Conservation (phyloP, 2,329 filamentous ascomycete genomes). For the Monascus ruber region DNA sequence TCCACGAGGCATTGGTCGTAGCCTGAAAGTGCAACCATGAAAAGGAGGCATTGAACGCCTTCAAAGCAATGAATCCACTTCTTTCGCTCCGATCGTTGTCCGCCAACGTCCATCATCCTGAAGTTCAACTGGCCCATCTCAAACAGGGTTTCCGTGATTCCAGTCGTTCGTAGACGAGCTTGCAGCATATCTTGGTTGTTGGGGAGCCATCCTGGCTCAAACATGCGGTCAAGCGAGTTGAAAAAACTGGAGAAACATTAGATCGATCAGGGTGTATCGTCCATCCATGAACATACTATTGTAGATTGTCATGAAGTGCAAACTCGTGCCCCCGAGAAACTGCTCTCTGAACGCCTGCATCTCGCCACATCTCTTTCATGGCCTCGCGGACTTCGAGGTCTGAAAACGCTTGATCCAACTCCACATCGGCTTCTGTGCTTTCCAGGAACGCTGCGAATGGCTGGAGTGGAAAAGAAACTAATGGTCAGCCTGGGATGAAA, state of each 20-base stretch:
- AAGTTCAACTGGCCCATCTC: conserved; percentile 86
- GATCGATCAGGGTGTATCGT: not conserved
- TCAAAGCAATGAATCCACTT: conserved; percentile 98
- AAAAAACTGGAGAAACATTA: conserved; percentile 56
- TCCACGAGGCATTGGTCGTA: conserved; percentile 95
- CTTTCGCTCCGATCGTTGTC: conserved; percentile 84
- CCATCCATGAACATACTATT: conserved; percentile 56
- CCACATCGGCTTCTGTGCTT: conserved; percentile 65
- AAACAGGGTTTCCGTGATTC: conserved; percentile 91
- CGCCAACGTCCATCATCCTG: conserved; percentile 92
- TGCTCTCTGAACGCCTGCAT: conserved; percentile 73
- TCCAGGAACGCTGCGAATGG: conserved; percentile 67
- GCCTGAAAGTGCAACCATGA: conserved; percentile 88
- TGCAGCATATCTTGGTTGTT: conserved; percentile 91
- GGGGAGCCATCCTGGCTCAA: conserved; percentile 68
- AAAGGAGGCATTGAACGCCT: conserved; percentile 82
- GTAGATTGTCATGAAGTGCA: conserved; percentile 87
- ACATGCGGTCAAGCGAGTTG: conserved; percentile 62
- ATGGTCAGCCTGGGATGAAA: conserved; percentile 4
- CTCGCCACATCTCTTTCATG: conserved; percentile 73
- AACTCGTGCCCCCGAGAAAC: conserved; percentile 93
- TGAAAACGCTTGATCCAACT: conserved; percentile 69
- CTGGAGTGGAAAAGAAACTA: conserved; percentile 33
- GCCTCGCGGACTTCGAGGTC: conserved; percentile 51
- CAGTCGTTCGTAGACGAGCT: conserved; percentile 80